Evolutionary conservation across 1,284 basidiomycete genomes (phyloP).

Genomic region (Leccinum subfulvum): DNA sequence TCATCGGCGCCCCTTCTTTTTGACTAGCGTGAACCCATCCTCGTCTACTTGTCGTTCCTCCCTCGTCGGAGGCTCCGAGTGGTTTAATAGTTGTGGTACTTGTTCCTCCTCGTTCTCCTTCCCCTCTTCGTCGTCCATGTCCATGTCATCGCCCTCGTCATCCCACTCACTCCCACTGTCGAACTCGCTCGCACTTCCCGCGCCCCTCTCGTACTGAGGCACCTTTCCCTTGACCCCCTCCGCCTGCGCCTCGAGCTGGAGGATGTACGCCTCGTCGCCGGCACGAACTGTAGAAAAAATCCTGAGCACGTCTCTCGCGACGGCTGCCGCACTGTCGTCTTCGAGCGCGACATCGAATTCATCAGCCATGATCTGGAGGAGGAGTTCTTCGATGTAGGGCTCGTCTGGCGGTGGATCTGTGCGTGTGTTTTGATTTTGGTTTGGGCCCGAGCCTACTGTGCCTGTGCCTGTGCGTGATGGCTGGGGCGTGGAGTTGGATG

Average conservation of each 20-base stretch:
- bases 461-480: background rate
- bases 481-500: background rate
- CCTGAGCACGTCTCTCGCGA: constrained; percentile 68
- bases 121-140: constrained; percentile 4
- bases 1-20: constrained; percentile 49
- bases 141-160: background rate
- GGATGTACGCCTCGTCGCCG: constrained; percentile 46
- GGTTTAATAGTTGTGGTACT: constrained; percentile 24
- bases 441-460: background rate
- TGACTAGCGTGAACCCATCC: constrained; percentile 84
- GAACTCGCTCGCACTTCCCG: constrained; percentile 42
- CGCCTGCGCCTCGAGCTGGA: constrained; percentile 61
- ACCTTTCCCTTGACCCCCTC: constrained; percentile 59
- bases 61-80: constrained; percentile 19
- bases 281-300: constrained; percentile 57
- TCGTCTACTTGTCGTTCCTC: constrained; percentile 77
- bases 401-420: constrained; percentile 54
- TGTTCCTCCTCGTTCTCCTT: constrained; percentile 12
- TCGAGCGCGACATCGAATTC: constrained; percentile 83
- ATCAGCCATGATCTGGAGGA: constrained; percentile 79
- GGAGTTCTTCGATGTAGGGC: constrained; percentile 73
- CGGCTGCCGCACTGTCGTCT: constrained; percentile 71
- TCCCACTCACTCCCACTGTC: constrained; percentile 41
- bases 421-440: background rate
- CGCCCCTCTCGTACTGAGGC: constrained; percentile 46